Percentiles rank a stretch among this genome's conserved stretches.
Evolutionary conservation across 768 basidiomycete genomes (phyloP).

Genomic region (Leccinum imitatum): DNA sequence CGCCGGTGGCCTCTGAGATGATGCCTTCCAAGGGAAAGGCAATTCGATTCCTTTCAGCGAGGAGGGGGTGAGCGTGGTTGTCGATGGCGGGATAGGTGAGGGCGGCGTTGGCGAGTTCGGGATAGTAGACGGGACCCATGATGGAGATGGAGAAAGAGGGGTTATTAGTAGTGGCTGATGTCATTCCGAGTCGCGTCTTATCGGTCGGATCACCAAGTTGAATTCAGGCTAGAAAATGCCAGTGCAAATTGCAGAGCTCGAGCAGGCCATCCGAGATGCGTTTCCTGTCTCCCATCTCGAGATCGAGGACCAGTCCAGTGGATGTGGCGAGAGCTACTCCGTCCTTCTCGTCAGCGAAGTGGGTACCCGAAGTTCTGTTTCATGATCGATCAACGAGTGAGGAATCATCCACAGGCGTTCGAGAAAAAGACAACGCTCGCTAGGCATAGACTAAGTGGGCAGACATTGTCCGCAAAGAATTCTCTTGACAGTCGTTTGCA

Average conservation of each 20-base stretch:
- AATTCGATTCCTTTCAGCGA: slow-evolving; percentile 45
- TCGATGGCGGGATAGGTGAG: slow-evolving; percentile 59
- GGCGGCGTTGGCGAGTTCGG: slow-evolving; percentile 17
- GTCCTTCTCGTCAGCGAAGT: slow-evolving; percentile 79
- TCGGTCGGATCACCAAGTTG: slow-evolving; percentile 14
- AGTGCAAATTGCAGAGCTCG: slow-evolving; percentile 53
- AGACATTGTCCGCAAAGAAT: not conserved
- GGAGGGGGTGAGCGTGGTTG: slow-evolving; percentile 77
- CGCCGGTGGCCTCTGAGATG: slow-evolving; percentile 61
- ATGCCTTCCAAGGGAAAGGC: slow-evolving; percentile 60
- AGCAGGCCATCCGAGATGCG: slow-evolving; percentile 59
- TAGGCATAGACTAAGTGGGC: slow-evolving; percentile 67
- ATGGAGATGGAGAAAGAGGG: not conserved
- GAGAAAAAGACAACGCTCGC: slow-evolving; percentile 81
- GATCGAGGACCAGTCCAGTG: slow-evolving; percentile 74
- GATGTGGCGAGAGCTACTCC: slow-evolving; percentile 78
- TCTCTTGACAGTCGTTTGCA: slow-evolving; percentile 30
- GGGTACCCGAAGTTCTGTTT: slow-evolving; percentile 18
- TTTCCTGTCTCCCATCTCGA: slow-evolving; percentile 67
- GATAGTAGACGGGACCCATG: slow-evolving; percentile 19
- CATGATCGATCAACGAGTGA: slow-evolving; percentile 3
- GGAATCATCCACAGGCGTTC: slow-evolving; percentile 49
- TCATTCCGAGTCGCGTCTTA: slow-evolving; percentile 3
- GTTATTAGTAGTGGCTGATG: not conserved
- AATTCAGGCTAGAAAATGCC: slow-evolving; percentile 47